Conservation (phyloP, 1,139 yeast species). For the Hemisphaericaspora lyxosophila region DNA sequence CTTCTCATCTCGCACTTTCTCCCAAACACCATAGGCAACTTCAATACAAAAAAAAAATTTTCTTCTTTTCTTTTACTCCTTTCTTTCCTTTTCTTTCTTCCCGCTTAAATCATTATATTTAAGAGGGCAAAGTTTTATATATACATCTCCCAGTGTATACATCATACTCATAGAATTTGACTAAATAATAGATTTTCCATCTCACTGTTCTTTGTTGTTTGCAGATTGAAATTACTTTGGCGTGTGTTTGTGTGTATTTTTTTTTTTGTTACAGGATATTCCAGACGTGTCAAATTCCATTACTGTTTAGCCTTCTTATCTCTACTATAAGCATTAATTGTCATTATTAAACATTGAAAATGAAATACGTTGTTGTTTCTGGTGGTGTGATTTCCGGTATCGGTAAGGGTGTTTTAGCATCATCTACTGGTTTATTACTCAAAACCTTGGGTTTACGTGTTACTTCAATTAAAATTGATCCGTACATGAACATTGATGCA, state of each 20-base stretch:
- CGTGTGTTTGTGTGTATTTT: too few relatives aligned
- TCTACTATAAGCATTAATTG: neutral
- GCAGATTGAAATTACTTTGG: conserved; percentile 2
- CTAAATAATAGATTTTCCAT: neutral
- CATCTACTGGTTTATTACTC: conserved; percentile 92
- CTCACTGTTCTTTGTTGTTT: neutral
- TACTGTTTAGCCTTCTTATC: conserved; percentile 2
- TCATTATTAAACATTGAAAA: conserved; percentile 20
- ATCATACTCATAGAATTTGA: conserved; percentile 8
- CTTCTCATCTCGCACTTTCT: conserved; percentile 11
- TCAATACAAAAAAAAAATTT: conserved; percentile 10
- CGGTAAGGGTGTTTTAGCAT: conserved; percentile 97
- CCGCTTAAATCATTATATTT: conserved; percentile 48
- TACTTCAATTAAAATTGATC: conserved; percentile 96
- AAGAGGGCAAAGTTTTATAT: conserved; percentile 41
- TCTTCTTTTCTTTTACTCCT: conserved; percentile 6
- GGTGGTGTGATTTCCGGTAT: conserved; percentile 99
- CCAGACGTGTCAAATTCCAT: conserved; percentile 11
- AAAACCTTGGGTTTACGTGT: conserved; percentile 94
- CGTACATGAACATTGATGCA: conserved; percentile 98
- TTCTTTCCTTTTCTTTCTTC: conserved; percentile 31
- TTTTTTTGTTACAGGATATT: neutral
- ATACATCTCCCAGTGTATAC: neutral
- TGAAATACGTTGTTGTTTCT: conserved; percentile 99
- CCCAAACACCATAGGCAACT: too few relatives aligned